These are phyloP conservation scores for Leptographium galeiforme DNA, from an alignment of 2,329 filamentous ascomycete species.

Conservation along the genomic window DNA sequence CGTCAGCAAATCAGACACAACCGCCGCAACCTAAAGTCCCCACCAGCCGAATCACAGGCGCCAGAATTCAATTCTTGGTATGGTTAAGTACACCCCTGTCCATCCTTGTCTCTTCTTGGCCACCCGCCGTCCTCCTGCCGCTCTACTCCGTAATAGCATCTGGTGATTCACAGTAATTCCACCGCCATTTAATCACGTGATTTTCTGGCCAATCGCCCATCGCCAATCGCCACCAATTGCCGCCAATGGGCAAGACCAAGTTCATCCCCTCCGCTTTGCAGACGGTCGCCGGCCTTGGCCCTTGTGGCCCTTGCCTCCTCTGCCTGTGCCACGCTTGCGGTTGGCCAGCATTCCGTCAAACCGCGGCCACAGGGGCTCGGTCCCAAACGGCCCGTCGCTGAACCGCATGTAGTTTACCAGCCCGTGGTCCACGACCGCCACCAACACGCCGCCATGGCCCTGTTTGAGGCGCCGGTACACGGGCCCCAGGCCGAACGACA, in stretches of 20 bases:
- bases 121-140: background rate
- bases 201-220: background rate
- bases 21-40: background rate
- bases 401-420: constrained; percentile 79
- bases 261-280: too few relatives aligned
- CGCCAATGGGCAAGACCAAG: too few relatives aligned
- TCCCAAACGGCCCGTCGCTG: constrained; percentile 65
- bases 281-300: too few relatives aligned
- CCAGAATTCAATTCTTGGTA: background rate
- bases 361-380: constrained; percentile 57
- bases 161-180: background rate
- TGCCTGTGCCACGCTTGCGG: constrained; percentile 21
- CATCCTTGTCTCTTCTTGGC: background rate
- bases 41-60: constrained; percentile 1
- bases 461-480: constrained; percentile 72
- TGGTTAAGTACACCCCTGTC: background rate
- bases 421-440: constrained; percentile 83
- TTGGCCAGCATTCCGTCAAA: constrained; percentile 24
- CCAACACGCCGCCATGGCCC: constrained; percentile 67
- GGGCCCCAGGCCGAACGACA: constrained; percentile 4
- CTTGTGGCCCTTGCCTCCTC: constrained; percentile 12
- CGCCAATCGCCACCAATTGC: too few relatives aligned
- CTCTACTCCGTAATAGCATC: too few relatives aligned
- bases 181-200: background rate
- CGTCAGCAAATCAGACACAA: constrained; percentile 1